Conservation (phyloP, 169 alveolate species). For the Cyclospora cayetanensis region DNA sequence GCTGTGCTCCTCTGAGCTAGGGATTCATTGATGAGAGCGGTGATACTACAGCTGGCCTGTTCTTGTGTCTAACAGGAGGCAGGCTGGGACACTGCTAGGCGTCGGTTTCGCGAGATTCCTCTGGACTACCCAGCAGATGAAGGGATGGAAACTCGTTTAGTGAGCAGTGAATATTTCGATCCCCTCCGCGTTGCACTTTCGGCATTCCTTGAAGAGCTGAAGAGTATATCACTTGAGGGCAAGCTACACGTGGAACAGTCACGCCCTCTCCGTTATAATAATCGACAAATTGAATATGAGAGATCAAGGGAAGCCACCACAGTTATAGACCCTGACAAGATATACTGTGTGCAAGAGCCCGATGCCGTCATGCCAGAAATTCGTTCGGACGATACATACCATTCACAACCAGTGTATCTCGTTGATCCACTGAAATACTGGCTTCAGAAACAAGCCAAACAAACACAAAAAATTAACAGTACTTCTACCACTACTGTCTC, state of each 20-base stretch:
- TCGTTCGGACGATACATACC: not conserved
- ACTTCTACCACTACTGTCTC: conserved; percentile 35
- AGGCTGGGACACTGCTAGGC: conserved; percentile 58
- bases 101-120: conserved; percentile 47
- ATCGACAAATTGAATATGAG: conserved; percentile 40
- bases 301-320: conserved; percentile 65
- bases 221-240: conserved; percentile 32
- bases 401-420: conserved; percentile 11
- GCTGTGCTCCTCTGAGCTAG: not conserved
- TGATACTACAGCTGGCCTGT: not conserved
- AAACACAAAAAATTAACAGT: conserved; percentile 7
- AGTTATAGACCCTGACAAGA: conserved; percentile 4
- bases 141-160: conserved; percentile 55
- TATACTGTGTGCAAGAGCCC: conserved; percentile 53
- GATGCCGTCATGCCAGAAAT: not conserved
- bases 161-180: conserved; percentile 60
- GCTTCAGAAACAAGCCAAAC: conserved; percentile 57
- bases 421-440: conserved; percentile 46
- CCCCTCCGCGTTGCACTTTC: conserved; percentile 42
- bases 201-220: conserved; percentile 62
- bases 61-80: not conserved
- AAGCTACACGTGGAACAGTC: conserved; percentile 53
- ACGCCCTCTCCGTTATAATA: conserved; percentile 62
- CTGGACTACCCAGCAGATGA: conserved; percentile 63
- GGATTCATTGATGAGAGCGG: not conserved